Evolutionary conservation across 495 filamentous ascomycete species (phyloP).

Genomic region (Diplogelasinospora grovesii): DNA sequence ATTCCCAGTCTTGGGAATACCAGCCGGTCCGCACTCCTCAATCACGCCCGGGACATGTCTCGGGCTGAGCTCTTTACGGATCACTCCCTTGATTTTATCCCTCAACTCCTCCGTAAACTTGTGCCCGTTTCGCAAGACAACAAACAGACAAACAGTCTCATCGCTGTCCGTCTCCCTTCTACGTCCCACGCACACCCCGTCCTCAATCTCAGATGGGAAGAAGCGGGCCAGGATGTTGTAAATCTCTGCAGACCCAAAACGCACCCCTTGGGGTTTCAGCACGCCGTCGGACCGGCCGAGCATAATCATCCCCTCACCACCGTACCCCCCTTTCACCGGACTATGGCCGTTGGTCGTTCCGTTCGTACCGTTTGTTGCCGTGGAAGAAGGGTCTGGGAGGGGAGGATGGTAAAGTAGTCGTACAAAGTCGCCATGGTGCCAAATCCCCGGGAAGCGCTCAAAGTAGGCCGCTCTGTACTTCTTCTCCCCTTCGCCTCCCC

Average conservation of each 20-base stretch:
- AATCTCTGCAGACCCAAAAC: conserved; percentile 79
- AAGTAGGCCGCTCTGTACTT: conserved; percentile 85
- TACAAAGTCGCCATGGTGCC: conserved; percentile 96
- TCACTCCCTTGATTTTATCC: conserved; percentile 50
- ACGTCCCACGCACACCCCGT: conserved; percentile 79
- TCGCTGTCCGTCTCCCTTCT: conserved; percentile 66
- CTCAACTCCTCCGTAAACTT: conserved; percentile 47
- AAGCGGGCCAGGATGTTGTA: conserved; percentile 83
- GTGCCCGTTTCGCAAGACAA: conserved; percentile 58
- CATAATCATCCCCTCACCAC: conserved; percentile 82
- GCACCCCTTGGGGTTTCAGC: conserved; percentile 69
- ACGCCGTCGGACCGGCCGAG: conserved; percentile 73
- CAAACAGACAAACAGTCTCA: conserved; percentile 80
- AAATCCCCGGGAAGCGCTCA: conserved; percentile 65
- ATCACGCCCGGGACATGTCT: conserved; percentile 82
- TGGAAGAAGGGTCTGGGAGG: conserved; percentile 63
- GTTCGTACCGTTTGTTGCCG: no score
- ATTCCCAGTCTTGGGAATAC: conserved; percentile 84
- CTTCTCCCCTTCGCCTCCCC: conserved; percentile 60
- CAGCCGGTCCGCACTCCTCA: conserved; percentile 60
- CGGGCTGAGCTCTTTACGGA: conserved; percentile 71
- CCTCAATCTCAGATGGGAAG: conserved; percentile 69
- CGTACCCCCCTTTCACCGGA: no score
- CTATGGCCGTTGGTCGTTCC: no score
- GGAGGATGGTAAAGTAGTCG: no score